phyloP scores from a whole-genome alignment of 2,329 filamentous ascomycete species.

The Cordyceps militaris region DNA sequence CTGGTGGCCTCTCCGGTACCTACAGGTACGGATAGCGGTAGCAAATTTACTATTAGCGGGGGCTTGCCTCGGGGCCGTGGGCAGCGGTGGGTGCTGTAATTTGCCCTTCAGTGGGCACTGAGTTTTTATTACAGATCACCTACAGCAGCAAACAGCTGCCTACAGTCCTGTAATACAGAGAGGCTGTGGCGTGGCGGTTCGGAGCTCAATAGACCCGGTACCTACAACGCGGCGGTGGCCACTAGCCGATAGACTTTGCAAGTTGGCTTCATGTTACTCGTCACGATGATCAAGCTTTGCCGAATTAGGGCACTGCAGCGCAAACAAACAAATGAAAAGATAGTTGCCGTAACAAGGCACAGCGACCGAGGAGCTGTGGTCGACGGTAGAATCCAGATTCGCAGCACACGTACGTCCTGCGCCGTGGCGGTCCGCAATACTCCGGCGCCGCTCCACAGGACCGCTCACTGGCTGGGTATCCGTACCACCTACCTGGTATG shows the following conservation, averaged over 20 bases:
- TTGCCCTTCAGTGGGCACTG: background rate
- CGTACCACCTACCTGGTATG: background rate
- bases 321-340: background rate
- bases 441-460: conserved; percentile 5
- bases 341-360: background rate
- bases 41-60: too few relatives aligned
- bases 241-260: background rate
- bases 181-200: conserved; percentile 2
- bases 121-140: background rate
- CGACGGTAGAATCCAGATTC: background rate
- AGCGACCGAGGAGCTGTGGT: background rate
- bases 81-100: background rate
- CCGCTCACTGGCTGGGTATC: background rate
- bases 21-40: background rate
- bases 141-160: background rate
- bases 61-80: background rate
- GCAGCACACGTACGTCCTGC: background rate
- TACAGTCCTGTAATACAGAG: background rate
- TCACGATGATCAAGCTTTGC: background rate
- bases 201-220: background rate
- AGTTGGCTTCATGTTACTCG: background rate
- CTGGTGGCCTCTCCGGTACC: background rate
- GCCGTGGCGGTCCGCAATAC: conserved; percentile 2
- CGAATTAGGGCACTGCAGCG: conserved; percentile 2
- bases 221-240: background rate